Evolutionary conservation across 23 red algal species (phyloP).

Genomic region (Gracilaria caudata): DNA sequence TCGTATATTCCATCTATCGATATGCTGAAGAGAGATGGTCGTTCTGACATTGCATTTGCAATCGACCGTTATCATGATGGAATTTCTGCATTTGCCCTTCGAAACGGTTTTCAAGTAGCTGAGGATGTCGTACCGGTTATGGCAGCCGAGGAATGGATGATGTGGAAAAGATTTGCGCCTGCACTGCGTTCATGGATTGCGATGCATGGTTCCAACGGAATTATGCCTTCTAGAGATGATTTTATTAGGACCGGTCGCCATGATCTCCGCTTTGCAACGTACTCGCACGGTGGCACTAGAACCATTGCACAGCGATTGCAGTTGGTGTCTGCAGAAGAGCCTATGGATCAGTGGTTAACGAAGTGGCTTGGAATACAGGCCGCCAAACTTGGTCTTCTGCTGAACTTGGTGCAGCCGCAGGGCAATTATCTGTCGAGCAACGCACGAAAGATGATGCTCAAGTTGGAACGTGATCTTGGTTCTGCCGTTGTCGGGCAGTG

Average conservation of each 20-base stretch:
- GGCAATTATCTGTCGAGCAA: background rate
- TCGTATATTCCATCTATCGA: constrained; percentile 59
- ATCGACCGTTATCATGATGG: constrained; percentile 83
- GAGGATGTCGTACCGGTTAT: constrained; percentile 7
- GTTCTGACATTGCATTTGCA: constrained; percentile 89
- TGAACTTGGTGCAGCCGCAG: background rate
- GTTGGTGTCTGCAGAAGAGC: constrained; percentile 14
- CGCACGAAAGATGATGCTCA: background rate
- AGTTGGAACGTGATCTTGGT: constrained; percentile 17
- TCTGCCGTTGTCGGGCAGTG: constrained; percentile 13
- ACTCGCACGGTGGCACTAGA: constrained; percentile 75
- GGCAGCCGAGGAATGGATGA: constrained; percentile 18
- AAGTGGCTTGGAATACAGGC: constrained; percentile 44
- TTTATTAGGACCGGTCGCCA: constrained; percentile 65
- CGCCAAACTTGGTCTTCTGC: constrained; percentile 25
- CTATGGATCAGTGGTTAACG: constrained; percentile 18
- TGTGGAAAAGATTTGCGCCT: constrained; percentile 19
- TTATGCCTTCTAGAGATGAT: constrained; percentile 73
- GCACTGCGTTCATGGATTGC: constrained; percentile 69
- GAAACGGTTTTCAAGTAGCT: constrained; percentile 27
- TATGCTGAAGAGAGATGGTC: constrained; percentile 80
- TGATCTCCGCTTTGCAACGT: constrained; percentile 78
- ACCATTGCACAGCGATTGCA: constrained; percentile 57
- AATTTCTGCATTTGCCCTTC: constrained; percentile 40
- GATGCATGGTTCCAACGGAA: constrained; percentile 42